Base-by-base conservation (phyloP, 805 yeast genomes). In the Saccharomycopsis oosterbeekiorum region DNA sequence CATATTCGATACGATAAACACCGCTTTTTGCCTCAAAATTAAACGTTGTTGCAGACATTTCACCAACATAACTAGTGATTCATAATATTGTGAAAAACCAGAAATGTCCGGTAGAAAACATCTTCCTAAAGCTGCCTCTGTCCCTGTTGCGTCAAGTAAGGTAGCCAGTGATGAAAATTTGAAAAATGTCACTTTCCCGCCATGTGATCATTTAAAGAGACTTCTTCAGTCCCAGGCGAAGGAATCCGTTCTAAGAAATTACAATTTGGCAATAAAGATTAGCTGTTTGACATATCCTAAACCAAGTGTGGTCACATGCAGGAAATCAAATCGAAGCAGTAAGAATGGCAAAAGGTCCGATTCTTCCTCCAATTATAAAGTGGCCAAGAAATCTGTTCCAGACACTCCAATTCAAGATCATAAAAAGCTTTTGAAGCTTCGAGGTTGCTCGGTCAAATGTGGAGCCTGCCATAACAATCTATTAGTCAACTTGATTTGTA, bases 401-500 rank as follows among this genome's bases (percentile, higher is more conserved):
- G n/a, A 24, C 8, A 9, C 54, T 4, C 36, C 37, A 4, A 11
- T 14, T 21, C 51, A 51, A 4, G 76, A 80, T 29, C 73, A 68
- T 47, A 67, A 66, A 14, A 73, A 74, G 58, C 69, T 84, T 47
- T 65, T 75, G 56, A 73, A 70, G 39, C 69, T 80, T 59, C 78
- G 80, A 66, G 67, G 78, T 1, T 73, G 71, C 50, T 76, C 82
- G 2, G 68, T 84, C 34, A 74, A 73, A 62, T 84, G 90, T 67
- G 73, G 79, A 26, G 80, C 77, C 40, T 84, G 89, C 67, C 68
- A 72, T 10, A 67, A 74, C 29, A 69, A 69, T 55, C 70, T 77
- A 3, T 70, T 68, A 4, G 68, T 62, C n/a, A 68, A 73, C 26
- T 84, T 78, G 67, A 80, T 87, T 78, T 88, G 96, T 70, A 70